phyloP scores from a whole-genome alignment of 2,329 filamentous ascomycete genomes.

The Aspergillus caelatus region DNA sequence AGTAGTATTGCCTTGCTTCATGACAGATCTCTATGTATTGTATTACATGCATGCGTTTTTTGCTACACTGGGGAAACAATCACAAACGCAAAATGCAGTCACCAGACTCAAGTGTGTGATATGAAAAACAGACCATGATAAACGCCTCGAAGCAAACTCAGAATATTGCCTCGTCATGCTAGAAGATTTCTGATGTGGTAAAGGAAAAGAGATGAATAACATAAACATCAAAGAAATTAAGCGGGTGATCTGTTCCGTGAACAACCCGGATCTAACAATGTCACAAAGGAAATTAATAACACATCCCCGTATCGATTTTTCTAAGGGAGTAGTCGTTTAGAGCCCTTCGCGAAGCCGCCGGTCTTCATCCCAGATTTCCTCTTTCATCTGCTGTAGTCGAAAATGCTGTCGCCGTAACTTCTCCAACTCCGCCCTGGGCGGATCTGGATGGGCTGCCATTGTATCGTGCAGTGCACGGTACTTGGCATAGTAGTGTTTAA shows the following conservation, averaged over 20 bases:
- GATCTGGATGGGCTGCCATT: conserved; percentile 42
- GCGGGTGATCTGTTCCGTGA: conserved; percentile 15
- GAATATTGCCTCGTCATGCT: conserved; percentile 19
- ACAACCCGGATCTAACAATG: conserved; percentile 8
- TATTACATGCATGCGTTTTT: conserved; percentile 19
- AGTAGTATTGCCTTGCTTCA: conserved; percentile 15
- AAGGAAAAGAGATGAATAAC: background rate
- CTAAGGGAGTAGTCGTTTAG: conserved; percentile 13
- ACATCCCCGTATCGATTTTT: background rate
- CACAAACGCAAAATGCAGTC: conserved; percentile 13
- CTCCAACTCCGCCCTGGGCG: conserved; percentile 55
- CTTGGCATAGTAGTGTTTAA: conserved; percentile 61
- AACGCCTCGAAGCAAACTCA: conserved; percentile 17
- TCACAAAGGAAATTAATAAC: conserved; percentile 9
- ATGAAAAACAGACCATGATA: conserved; percentile 10
- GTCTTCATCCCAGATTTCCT: conserved; percentile 56
- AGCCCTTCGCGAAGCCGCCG: conserved; percentile 35
- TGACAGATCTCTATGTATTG: conserved; percentile 16
- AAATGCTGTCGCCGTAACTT: conserved; percentile 58
- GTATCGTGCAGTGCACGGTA: conserved; percentile 60
- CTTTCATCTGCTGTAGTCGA: conserved; percentile 59
- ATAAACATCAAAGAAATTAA: conserved; percentile 6
- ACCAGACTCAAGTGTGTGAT: conserved; percentile 11
- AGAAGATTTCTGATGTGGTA: conserved; percentile 5
- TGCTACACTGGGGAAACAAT: conserved; percentile 3